Evolutionary conservation across 73 alveolate genomes (phyloP).

Genomic region (Paramecium biaurelia): DNA sequence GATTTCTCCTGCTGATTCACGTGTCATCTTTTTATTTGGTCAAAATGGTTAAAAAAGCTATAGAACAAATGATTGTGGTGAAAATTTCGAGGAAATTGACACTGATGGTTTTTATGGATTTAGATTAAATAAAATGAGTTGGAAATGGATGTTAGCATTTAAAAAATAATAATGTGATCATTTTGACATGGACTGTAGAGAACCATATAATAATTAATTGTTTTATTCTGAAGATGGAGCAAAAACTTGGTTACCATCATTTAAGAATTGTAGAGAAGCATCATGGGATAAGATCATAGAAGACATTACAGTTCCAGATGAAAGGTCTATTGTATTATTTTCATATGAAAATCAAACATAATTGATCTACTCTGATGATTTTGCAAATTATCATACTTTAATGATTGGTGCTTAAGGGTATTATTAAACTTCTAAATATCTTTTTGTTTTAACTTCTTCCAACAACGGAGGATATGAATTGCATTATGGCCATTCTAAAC

Average conservation of each 20-base stretch:
- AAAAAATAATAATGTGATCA: neutral
- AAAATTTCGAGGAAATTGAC: neutral
- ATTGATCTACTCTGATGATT: slow-evolving; percentile 43
- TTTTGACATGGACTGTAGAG: slow-evolving; percentile 37
- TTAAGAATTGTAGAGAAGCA: slow-evolving; percentile 18
- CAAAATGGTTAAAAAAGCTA: neutral
- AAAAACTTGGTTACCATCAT: slow-evolving; percentile 17
- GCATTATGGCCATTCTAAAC: slow-evolving; percentile 8
- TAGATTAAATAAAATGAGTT: slow-evolving; percentile 34
- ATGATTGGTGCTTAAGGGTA: neutral
- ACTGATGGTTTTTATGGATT: slow-evolving; percentile 22
- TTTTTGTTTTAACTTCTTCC: neutral
- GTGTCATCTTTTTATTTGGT: neutral
- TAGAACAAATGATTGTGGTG: slow-evolving; percentile 53
- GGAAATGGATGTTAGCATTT: slow-evolving; percentile 17
- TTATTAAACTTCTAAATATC: slow-evolving; percentile 3
- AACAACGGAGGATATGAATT: slow-evolving; percentile 19
- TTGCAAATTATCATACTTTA: neutral
- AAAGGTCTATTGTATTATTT: neutral
- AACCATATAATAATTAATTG: neutral
- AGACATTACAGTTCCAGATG: slow-evolving; percentile 30
- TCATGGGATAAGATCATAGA: slow-evolving; percentile 42
- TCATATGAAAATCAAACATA: neutral
- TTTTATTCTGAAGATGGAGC: slow-evolving; percentile 28
- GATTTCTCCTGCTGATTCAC: slow-evolving; percentile 44